Evolutionary conservation across 2,329 filamentous ascomycete species (phyloP).

Genomic region (Colletotrichum limetticola): DNA sequence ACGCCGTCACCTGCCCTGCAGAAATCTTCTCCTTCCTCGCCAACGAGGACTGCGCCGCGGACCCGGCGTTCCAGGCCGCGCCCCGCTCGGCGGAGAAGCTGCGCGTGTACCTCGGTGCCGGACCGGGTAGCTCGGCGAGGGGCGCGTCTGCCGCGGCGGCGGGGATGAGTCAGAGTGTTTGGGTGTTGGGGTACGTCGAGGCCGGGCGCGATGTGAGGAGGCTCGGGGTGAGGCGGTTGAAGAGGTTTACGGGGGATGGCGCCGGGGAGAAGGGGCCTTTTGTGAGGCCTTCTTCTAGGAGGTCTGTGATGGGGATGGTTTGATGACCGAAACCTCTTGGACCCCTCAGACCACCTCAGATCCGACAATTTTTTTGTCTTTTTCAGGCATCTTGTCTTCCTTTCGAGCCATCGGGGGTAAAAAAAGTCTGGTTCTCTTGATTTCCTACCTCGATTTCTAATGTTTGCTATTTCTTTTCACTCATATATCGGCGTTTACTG

Average conservation of each 20-base stretch:
- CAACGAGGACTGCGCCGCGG: constrained; percentile 75
- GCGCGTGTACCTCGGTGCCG: constrained; percentile 45
- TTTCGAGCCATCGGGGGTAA: neutral
- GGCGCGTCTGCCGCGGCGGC: constrained; percentile 47
- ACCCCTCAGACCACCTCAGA: no score
- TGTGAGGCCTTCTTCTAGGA: neutral
- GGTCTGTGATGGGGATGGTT: neutral
- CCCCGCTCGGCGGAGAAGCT: constrained; percentile 75
- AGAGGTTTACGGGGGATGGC: constrained; percentile 54
- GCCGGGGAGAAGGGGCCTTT: constrained; percentile 9
- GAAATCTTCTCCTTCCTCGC: constrained; percentile 83
- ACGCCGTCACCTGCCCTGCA: constrained; percentile 76
- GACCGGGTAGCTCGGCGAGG: constrained; percentile 66
- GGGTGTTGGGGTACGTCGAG: constrained; percentile 59
- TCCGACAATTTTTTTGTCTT: neutral
- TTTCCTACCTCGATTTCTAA: neutral
- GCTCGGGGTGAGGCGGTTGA: constrained; percentile 50
- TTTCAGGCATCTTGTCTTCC: neutral
- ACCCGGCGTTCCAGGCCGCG: constrained; percentile 78
- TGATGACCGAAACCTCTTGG: neutral
- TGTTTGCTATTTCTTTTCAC: neutral
- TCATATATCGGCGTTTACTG: neutral
- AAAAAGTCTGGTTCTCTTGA: neutral
- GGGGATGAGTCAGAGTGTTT: constrained; percentile 55
- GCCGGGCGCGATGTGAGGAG: constrained; percentile 42